A percentile compares a stretch with the other conserved stretches of the same genome.
These are phyloP conservation scores for Babesia gibsoni DNA, from an alignment of 169 alveolate species.

Conservation along the genomic window DNA sequence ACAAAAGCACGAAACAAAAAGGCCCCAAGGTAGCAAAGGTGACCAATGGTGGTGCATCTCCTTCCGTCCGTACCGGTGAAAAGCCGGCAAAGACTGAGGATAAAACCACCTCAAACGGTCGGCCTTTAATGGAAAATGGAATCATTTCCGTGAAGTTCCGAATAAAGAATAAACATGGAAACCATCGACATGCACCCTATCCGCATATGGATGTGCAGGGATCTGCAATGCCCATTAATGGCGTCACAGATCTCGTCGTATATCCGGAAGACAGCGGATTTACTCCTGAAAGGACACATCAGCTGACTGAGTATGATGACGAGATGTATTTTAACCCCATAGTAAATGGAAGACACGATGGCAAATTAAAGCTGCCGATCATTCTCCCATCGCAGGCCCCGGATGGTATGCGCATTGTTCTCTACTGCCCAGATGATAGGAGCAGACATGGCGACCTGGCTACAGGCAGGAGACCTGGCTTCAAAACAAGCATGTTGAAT, in stretches of 20 bases:
- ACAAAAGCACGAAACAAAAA: neutral
- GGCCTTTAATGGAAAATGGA: neutral
- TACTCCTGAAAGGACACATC: neutral
- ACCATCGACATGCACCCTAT: too few species aligned
- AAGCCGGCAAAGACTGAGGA: too few species aligned
- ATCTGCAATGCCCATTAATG: neutral
- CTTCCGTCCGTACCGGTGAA: too few species aligned
- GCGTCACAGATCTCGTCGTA: neutral
- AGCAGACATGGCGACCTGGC: neutral
- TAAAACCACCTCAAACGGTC: too few species aligned
- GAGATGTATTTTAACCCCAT: slow-evolving; percentile 53
- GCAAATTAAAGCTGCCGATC: slow-evolving; percentile 45
- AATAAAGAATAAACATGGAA: slow-evolving; percentile 1
- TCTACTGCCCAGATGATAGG: slow-evolving; percentile 33
- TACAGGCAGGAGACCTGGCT: slow-evolving; percentile 1
- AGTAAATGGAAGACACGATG: slow-evolving; percentile 48
- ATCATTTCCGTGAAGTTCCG: neutral
- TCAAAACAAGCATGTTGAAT: slow-evolving; percentile 18
- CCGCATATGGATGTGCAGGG: neutral
- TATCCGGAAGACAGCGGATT: slow-evolving; percentile 8
- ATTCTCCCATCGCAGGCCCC: slow-evolving; percentile 55
- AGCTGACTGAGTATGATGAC: slow-evolving; percentile 16
- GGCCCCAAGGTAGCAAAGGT: neutral
- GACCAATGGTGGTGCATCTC: too few species aligned
- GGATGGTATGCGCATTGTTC: slow-evolving; percentile 53